These are phyloP conservation scores for Colletotrichum coccodes DNA, from an alignment of 2,329 filamentous ascomycete genomes.

Conservation along the genomic window DNA sequence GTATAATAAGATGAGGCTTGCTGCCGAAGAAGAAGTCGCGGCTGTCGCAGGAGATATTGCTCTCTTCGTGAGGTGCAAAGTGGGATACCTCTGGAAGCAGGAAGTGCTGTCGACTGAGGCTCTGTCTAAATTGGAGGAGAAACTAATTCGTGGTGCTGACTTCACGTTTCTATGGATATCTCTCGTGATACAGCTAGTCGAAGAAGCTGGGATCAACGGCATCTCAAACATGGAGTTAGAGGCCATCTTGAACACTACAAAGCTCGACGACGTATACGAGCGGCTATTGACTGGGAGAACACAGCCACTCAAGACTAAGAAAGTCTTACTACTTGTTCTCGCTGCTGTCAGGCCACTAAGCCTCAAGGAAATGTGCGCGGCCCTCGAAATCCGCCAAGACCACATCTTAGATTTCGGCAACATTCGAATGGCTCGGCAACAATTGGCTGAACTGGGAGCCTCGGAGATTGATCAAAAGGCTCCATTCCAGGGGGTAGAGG, in stretches of 20 bases:
- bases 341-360: background rate
- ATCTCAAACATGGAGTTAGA: background rate
- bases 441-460: no score
- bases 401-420: background rate
- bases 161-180: background rate
- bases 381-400: background rate
- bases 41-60: background rate
- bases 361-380: background rate
- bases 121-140: background rate
- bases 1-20: background rate
- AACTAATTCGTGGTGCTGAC: background rate
- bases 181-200: background rate
- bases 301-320: background rate
- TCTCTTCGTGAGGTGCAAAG: background rate
- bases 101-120: background rate
- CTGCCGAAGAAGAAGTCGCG: background rate
- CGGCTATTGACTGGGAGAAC: background rate
- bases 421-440: background rate
- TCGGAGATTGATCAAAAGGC: no score
- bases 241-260: background rate
- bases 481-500: no score
- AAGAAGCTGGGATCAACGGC: background rate
- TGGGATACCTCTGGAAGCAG: background rate
- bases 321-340: background rate
- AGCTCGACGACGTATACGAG: background rate